A percentile compares a stretch with the other conserved stretches of the same genome.
phyloP scores from a whole-genome alignment of 352 stramenopile genomes.

The Ochromonadaceae sp. region DNA sequence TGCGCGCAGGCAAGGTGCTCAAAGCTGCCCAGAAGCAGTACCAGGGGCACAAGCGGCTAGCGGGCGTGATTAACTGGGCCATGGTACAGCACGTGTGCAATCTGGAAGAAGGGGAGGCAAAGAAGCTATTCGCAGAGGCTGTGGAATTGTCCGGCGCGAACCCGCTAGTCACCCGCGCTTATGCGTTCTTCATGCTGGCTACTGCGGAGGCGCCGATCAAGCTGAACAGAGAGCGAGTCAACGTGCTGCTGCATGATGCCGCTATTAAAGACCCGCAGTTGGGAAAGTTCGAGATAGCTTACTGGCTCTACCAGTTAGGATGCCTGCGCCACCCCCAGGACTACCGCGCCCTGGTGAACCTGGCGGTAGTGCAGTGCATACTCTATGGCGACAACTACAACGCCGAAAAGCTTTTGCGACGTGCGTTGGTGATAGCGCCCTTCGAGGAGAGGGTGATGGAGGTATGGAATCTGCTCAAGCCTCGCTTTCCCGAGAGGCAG shows the following conservation, averaged over 20 bases:
- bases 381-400: slow-evolving; percentile 6
- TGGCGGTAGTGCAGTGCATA: neutral
- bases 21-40: neutral
- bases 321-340: neutral
- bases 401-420: neutral
- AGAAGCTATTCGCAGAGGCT: neutral
- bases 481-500: slow-evolving; percentile 1
- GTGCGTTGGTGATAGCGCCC: slow-evolving; percentile 1
- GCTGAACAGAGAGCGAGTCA: neutral
- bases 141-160: slow-evolving; percentile 9
- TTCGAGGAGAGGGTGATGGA: slow-evolving; percentile 14
- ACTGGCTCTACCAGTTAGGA: neutral
- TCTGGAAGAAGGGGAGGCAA: neutral
- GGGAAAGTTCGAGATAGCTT: neutral
- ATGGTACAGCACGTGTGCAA: neutral
- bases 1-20: neutral
- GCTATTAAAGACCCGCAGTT: neutral
- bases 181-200: slow-evolving; percentile 4
- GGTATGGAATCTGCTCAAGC: neutral
- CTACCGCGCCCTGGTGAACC: neutral
- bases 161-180: neutral
- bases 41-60: neutral
- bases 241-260: neutral
- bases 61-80: slow-evolving; percentile 2
- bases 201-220: neutral